These are phyloP conservation scores for Tylopilus subfusipes DNA, from an alignment of 768 basidiomycete species.

Conservation along the genomic window DNA sequence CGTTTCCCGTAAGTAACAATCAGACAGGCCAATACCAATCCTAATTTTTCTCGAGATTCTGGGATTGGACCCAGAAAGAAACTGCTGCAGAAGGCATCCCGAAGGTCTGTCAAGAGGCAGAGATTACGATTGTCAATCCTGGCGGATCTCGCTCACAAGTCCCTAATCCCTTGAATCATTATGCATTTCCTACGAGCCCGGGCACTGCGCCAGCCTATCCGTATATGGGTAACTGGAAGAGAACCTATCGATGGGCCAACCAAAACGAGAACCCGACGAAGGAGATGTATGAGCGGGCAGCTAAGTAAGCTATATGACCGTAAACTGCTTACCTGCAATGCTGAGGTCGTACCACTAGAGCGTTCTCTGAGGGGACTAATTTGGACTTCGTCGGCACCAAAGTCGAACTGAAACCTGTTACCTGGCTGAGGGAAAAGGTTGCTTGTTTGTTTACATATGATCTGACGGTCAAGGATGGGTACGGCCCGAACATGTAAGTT, in stretches of 20 bases:
- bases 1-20: slow-evolving; percentile 16
- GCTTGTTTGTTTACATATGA: slow-evolving; percentile 15
- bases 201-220: background rate
- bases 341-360: background rate
- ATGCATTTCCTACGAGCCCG: slow-evolving; percentile 1
- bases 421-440: slow-evolving; percentile 17
- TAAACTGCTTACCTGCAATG: too few relatives aligned
- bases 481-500: slow-evolving; percentile 18
- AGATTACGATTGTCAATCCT: background rate
- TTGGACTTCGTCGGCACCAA: background rate
- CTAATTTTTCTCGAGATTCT: slow-evolving; percentile 6
- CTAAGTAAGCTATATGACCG: slow-evolving; percentile 3
- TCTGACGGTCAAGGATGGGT: slow-evolving; percentile 7
- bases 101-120: background rate
- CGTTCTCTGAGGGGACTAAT: background rate
- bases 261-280: background rate
- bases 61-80: slow-evolving; percentile 14
- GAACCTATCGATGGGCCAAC: slow-evolving; percentile 18
- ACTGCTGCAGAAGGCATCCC: slow-evolving; percentile 8
- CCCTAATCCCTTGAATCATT: slow-evolving; percentile 16
- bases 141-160: background rate
- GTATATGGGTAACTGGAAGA: slow-evolving; percentile 8
- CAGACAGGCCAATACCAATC: background rate
- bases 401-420: background rate
- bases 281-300: slow-evolving; percentile 12